Percentiles rank a stretch among this genome's conserved stretches.
Evolutionary conservation across 2,329 filamentous ascomycete genomes (phyloP).

Genomic region (Lasiodiplodia hormozganensis): DNA sequence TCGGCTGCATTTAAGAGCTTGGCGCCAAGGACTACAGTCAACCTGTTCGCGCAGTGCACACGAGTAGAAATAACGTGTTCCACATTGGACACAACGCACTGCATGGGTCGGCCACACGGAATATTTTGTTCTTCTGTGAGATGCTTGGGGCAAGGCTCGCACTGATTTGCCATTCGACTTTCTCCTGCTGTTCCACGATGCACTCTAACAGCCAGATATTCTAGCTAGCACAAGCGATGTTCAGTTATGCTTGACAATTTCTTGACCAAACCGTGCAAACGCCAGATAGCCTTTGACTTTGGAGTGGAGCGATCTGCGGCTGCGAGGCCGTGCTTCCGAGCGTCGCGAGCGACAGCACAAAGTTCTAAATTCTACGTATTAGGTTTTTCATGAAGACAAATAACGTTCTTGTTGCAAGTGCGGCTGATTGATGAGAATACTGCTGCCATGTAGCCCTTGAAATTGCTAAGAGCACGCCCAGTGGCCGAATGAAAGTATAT

Average conservation of each 20-base stretch:
- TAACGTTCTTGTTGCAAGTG: neutral
- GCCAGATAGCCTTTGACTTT: neutral
- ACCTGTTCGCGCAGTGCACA: neutral
- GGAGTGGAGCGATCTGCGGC: slow-evolving; percentile 11
- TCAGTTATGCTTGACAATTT: neutral
- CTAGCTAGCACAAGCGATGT: neutral
- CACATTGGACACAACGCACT: neutral
- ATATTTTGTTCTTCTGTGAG: neutral
- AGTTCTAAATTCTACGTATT: too few relatives aligned
- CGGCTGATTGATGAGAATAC: neutral
- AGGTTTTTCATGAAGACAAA: neutral
- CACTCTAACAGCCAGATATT: neutral
- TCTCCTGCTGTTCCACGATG: neutral
- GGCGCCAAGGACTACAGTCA: neutral
- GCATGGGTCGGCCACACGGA: neutral
- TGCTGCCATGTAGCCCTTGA: neutral
- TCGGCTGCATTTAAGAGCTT: neutral
- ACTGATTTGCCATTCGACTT: neutral
- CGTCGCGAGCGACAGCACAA: neutral
- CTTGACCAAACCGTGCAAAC: neutral
- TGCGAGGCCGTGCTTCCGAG: slow-evolving; percentile 2
- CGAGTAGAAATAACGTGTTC: neutral
- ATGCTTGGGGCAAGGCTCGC: neutral
- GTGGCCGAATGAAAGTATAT: neutral
- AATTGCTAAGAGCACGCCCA: neutral